Base-by-base conservation (phyloP, 441 rosid species). In the Erodium texanum region DNA sequence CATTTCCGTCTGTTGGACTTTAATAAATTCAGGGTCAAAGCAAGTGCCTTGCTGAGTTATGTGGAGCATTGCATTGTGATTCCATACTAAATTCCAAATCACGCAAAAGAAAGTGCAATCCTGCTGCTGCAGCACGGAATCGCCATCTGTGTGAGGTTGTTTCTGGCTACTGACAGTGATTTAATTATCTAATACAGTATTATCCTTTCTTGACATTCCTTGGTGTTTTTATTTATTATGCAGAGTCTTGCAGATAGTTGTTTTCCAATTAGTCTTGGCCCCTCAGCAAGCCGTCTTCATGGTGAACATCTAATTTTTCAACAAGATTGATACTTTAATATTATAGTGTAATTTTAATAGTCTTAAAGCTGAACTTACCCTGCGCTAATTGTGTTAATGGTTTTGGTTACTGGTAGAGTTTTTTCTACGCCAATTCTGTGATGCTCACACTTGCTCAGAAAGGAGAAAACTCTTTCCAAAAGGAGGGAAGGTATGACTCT, bases 41-140 rank as follows among this genome's bases (percentile, higher is more conserved):
- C 63, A 92, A 86, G 81, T 95, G 99, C 87, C 80, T 95, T 72
- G 96, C 99, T 66, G 95, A 95, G 80, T 66, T 89, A 64, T 95
- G 99, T 74, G 99, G 98, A 15, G 97, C 98, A 34, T 73, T 94
- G 85, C 96, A 92, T 79, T 94, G 99, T 77, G 99, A 94, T 81
- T 83, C 75, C n/a, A n/a, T n/a, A n/a, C n/a, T n/a, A n/a, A n/a
- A n/a, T n/a, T n/a, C n/a, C n/a, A n/a, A n/a, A n/a, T n/a, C n/a
- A n/a, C n/a, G n/a, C n/a, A n/a, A n/a, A n/a, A n/a, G n/a, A 54
- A 95, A 90, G 76, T 95, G 99, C 84, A 92, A 92, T 71, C 96
- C 95, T 73, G 95, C 95, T 14, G 94, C 99, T 71, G 89, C 79
- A 64, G 84, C 87, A 9, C 83, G 82, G 82, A 89, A 92, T 76